Evolutionary conservation across 225 moss, liverwort and hornwort species (phyloP).

Genomic region (Thuidium tamariscinum): DNA sequence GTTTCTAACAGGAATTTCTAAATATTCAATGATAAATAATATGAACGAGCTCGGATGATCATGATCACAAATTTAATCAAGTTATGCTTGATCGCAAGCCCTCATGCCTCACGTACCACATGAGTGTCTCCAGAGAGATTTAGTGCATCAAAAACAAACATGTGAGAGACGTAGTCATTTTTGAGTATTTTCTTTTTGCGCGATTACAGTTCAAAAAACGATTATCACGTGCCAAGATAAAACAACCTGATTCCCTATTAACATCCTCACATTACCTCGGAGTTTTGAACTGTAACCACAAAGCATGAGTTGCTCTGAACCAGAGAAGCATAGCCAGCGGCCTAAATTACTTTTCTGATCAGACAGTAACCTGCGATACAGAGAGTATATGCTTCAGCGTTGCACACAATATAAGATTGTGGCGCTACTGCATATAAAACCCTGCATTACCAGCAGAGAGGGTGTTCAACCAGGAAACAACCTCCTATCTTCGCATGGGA

Average conservation of each 20-base stretch:
- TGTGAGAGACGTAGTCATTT: neutral
- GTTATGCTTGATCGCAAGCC: neutral
- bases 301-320: neutral
- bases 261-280: neutral
- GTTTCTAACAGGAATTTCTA: neutral
- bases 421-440: neutral
- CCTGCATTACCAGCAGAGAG: neutral
- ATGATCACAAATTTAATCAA: neutral
- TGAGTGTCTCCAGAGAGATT: neutral
- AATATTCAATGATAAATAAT: neutral
- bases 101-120: neutral
- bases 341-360: neutral
- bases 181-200: neutral
- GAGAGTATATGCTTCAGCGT: neutral
- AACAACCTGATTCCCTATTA: neutral
- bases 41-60: neutral
- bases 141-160: neutral
- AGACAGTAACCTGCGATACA: neutral
- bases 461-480: neutral
- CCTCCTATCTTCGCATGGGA: conserved; percentile 36
- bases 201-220: neutral
- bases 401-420: neutral
- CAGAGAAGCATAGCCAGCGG: neutral
- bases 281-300: neutral
- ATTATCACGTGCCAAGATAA: neutral